These are phyloP conservation scores for Geum urbanum DNA, from an alignment of 306 rosid genomes.

Conservation along the genomic window DNA sequence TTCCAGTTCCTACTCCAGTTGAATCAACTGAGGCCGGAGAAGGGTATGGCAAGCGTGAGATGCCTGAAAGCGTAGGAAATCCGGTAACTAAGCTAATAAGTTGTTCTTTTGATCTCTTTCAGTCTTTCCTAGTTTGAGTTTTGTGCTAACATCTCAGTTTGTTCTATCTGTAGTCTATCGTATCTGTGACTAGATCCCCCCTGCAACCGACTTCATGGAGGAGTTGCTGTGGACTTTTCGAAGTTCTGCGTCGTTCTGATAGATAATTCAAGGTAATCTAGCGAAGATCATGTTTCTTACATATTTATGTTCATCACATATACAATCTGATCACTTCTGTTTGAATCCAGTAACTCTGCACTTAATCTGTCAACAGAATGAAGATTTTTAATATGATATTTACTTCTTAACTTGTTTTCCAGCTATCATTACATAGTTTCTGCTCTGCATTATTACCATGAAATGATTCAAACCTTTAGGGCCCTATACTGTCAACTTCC, in stretches of 20 bases:
- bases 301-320: background rate
- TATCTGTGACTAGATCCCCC: slow-evolving; percentile 24
- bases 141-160: background rate
- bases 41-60: slow-evolving; percentile 25
- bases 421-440: background rate
- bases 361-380: background rate
- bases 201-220: slow-evolving; percentile 48
- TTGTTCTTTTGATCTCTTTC: background rate
- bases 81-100: slow-evolving; percentile 28
- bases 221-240: slow-evolving; percentile 71
- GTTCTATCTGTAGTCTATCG: slow-evolving; percentile 26
- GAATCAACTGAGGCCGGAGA: slow-evolving; percentile 29
- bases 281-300: background rate
- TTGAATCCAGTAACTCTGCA: background rate
- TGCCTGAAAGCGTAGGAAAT: slow-evolving; percentile 28
- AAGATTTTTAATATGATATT: background rate
- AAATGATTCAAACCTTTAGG: background rate
- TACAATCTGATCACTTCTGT: background rate
- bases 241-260: slow-evolving; percentile 37
- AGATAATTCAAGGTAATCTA: slow-evolving; percentile 52
- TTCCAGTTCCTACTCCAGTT: slow-evolving; percentile 6
- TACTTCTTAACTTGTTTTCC: background rate
- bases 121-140: background rate
- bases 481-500: background rate
- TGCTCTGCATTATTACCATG: background rate